These are phyloP conservation scores for Actinidia chinensis DNA, from an alignment of 179 eudicot genomes.

Conservation along the genomic window DNA sequence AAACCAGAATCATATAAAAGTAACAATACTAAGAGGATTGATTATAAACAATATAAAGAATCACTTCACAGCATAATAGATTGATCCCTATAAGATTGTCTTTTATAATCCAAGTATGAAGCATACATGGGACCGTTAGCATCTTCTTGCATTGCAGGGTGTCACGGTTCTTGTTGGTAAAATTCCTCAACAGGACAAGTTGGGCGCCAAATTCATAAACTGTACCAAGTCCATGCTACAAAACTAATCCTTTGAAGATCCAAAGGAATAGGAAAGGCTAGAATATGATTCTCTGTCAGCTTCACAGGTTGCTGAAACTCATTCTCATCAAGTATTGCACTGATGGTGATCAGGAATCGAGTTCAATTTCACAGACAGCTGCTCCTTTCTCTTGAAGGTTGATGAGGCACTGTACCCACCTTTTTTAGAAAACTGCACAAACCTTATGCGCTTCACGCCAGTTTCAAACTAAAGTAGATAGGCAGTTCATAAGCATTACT, in stretches of 20 bases:
- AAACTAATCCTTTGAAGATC: too few species aligned
- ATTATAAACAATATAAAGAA: background rate
- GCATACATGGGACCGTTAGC: conserved; percentile 16
- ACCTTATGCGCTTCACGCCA: conserved; percentile 65
- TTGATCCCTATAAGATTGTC: background rate
- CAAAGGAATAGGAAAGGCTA: too few species aligned
- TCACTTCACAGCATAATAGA: background rate
- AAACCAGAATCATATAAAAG: background rate
- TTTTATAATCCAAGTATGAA: background rate
- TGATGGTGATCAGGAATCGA: conserved; percentile 21
- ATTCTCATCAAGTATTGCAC: conserved; percentile 19
- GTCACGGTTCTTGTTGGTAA: conserved; percentile 26
- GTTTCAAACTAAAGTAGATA: conserved; percentile 60
- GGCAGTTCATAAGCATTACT: background rate
- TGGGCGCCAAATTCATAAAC: conserved; percentile 24
- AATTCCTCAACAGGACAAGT: conserved; percentile 23
- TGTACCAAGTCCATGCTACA: conserved; percentile 18
- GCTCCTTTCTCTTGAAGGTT: conserved; percentile 34
- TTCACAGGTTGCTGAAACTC: conserved; percentile 21
- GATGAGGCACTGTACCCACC: conserved; percentile 58
- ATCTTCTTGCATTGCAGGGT: conserved; percentile 14
- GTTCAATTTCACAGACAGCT: conserved; percentile 29
- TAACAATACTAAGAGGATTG: background rate
- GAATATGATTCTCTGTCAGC: conserved; percentile 25
- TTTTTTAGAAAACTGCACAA: conserved; percentile 63